Base-by-base conservation (phyloP, 2,329 filamentous ascomycete genomes). In the Aspergillus thermomutatus region DNA sequence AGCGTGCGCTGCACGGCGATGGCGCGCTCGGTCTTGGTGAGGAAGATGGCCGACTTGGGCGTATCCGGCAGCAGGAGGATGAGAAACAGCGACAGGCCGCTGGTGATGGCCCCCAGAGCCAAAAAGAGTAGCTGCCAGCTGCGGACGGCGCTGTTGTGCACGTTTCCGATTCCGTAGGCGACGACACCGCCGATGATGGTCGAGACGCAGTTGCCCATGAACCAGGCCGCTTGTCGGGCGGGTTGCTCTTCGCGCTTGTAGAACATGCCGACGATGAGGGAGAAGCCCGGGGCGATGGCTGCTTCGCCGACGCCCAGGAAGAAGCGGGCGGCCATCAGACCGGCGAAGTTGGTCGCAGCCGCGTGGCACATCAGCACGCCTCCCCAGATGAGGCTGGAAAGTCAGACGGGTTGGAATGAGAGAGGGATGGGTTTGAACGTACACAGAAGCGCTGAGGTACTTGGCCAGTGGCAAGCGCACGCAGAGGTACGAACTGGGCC, bases 1-100 rank as follows among this genome's bases (percentile, higher is more conserved):
- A 79, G 71, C 1, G 83, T 79, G 27, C 83, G 77, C 56, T 80
- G 79, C 10, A 83, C 73, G 1, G 81, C 82, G 27, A 85, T 77
- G 1, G 72, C 61, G 8, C 72, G 69, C 57, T 81, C 77, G 4
- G 66, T 67, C 50, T 73, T 66, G 10, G 59, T 74, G 25, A 80
- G 64, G 58, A 79, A 80, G 23, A 71, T 70, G 2, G 77, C 75
- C 14, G 71, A 77, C 2, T 68, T 66, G 0, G 78, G 76, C 1
- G 62, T 60, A 49, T 69, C 63, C 0, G 64, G 66, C 1, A 69
- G 60, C 1, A 69, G 50, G 10, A 62, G 46, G 46, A 67, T 52
- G 9, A 70, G 50, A 5, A 45, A 65, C 28, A 54, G 61, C 37
- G 47, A 61, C 45, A 53, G 56, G 9, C 55, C 64, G 7, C 66